phyloP scores from a whole-genome alignment of 2,329 filamentous ascomycete genomes.

The Daldinia sp. region DNA sequence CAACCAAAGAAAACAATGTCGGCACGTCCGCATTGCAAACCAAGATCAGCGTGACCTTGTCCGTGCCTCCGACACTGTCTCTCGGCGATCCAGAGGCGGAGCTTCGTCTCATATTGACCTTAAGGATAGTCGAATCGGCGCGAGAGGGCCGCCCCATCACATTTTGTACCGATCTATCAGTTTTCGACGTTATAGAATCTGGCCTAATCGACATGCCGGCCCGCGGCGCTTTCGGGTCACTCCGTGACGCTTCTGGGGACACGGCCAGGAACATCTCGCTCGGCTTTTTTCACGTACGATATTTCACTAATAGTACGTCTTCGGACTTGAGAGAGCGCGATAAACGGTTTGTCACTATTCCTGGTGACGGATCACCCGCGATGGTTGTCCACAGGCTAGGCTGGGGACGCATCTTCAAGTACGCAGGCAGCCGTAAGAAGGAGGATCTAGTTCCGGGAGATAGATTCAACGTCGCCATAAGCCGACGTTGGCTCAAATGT shows the following conservation, averaged over 20 bases:
- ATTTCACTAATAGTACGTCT: slow-evolving; percentile 9
- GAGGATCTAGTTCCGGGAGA: slow-evolving; percentile 17
- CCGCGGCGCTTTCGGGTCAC: slow-evolving; percentile 8
- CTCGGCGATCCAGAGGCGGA: slow-evolving; percentile 17
- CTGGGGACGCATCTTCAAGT: slow-evolving; percentile 31
- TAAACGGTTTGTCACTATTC: slow-evolving; percentile 24
- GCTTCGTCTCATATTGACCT: slow-evolving; percentile 11
- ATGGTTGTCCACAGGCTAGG: slow-evolving; percentile 15
- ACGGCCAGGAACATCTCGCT: neutral
- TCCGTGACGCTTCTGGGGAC: neutral
- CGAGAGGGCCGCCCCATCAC: slow-evolving; percentile 8
- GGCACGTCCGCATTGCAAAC: neutral
- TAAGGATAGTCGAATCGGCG: slow-evolving; percentile 2
- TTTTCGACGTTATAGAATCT: slow-evolving; percentile 4
- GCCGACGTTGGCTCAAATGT: slow-evolving; percentile 6
- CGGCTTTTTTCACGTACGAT: neutral
- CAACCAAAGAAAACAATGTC: neutral
- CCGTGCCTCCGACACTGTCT: slow-evolving; percentile 3
- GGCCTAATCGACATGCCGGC: slow-evolving; percentile 14
- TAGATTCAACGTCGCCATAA: slow-evolving; percentile 1
- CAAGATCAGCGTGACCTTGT: neutral
- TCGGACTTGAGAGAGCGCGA: slow-evolving; percentile 24
- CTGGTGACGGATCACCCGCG: slow-evolving; percentile 7
- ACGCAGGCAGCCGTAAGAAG: slow-evolving; percentile 16
- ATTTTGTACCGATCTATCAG: slow-evolving; percentile 10